Percentiles rank a stretch among this genome's conserved stretches.
phyloP scores from a whole-genome alignment of 108 stramenopile genomes.

The Craspedostauros australis region DNA sequence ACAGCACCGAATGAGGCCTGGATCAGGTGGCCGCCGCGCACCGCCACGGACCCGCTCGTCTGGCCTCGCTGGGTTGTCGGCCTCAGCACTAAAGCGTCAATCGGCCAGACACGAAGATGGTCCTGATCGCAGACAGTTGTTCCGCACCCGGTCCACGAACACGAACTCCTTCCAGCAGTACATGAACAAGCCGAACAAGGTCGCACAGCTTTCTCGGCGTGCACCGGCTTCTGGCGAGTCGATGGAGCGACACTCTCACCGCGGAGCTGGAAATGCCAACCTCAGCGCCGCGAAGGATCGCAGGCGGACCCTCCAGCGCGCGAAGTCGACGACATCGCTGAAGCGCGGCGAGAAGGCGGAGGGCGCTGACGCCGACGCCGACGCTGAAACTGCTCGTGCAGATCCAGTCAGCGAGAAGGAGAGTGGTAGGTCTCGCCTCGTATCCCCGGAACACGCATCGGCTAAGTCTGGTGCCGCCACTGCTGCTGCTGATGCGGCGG shows the following conservation, averaged over 20 bases:
- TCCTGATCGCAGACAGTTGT: slow-evolving; percentile 13
- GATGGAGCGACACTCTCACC: too few species aligned
- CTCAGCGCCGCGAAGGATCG: too few species aligned
- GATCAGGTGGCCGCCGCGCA: slow-evolving; percentile 13
- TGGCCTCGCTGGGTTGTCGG: slow-evolving; percentile 15
- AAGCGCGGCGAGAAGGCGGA: too few species aligned
- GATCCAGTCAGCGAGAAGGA: too few species aligned
- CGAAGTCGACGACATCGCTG: slow-evolving; percentile 7
- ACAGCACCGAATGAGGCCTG: slow-evolving; percentile 8
- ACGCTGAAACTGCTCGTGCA: too few species aligned
- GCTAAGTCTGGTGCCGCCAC: too few species aligned
- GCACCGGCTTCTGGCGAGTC: not conserved
- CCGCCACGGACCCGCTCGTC: slow-evolving; percentile 26
- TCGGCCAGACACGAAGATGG: not conserved
- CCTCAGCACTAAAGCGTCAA: not conserved
- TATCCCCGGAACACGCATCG: too few species aligned
- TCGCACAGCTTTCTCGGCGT: slow-evolving; percentile 15
- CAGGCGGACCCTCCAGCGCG: not conserved
- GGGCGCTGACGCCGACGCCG: too few species aligned
- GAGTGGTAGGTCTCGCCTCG: too few species aligned
- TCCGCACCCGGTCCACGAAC: slow-evolving; percentile 8
- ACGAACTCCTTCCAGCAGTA: slow-evolving; percentile 17
- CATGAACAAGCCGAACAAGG: slow-evolving; percentile 26
- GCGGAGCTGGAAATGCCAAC: too few species aligned
- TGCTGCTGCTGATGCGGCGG: too few species aligned